A percentile compares a stretch with the other conserved stretches of the same genome.
Evolutionary conservation across 2,329 filamentous ascomycete genomes (phyloP).

Genomic region (Teratosphaeriaceae sp.): DNA sequence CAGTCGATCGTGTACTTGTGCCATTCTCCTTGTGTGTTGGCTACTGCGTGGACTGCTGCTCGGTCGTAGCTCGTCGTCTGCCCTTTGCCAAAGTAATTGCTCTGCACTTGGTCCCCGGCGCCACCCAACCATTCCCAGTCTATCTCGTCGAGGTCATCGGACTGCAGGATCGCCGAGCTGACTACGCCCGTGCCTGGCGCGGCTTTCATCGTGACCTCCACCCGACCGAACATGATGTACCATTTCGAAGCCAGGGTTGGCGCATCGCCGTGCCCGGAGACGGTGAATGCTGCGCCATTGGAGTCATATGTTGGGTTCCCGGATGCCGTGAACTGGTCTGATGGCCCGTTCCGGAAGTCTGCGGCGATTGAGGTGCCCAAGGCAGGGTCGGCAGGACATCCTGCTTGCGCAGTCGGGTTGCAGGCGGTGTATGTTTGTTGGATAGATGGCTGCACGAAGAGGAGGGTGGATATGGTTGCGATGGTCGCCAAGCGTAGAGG

Average conservation of each 20-base stretch:
- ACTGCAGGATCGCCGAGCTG: conserved; percentile 84
- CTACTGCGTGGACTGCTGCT: conserved; percentile 67
- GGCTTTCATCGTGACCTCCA: conserved; percentile 77
- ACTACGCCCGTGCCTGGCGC: conserved; percentile 89
- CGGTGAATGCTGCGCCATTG: conserved; percentile 75
- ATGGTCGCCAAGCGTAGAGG: conserved; percentile 32
- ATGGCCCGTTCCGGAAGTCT: conserved; percentile 72
- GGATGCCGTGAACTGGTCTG: conserved; percentile 69
- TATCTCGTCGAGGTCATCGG: conserved; percentile 89
- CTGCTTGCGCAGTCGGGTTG: conserved; percentile 48
- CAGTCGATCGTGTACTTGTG: conserved; percentile 90
- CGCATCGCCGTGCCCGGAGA: conserved; percentile 69
- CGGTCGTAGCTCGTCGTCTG: conserved; percentile 80
- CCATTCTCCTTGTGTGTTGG: conserved; percentile 64
- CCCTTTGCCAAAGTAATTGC: conserved; percentile 96
- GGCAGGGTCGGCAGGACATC: conserved; percentile 69
- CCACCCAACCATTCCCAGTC: conserved; percentile 95
- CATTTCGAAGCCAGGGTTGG: conserved; percentile 84
- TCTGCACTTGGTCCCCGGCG: conserved; percentile 71
- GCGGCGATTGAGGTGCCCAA: conserved; percentile 75
- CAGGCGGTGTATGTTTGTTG: conserved; percentile 52
- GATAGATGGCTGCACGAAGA: conserved; percentile 33
- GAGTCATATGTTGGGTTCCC: conserved; percentile 66
- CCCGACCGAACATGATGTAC: conserved; percentile 98
- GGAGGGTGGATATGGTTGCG: conserved; percentile 30